A percentile compares a stretch with the other conserved stretches of the same genome.
These are phyloP conservation scores for Oryza glaberrima DNA, from an alignment of 176 grass and related monocot genomes.

Conservation along the genomic window DNA sequence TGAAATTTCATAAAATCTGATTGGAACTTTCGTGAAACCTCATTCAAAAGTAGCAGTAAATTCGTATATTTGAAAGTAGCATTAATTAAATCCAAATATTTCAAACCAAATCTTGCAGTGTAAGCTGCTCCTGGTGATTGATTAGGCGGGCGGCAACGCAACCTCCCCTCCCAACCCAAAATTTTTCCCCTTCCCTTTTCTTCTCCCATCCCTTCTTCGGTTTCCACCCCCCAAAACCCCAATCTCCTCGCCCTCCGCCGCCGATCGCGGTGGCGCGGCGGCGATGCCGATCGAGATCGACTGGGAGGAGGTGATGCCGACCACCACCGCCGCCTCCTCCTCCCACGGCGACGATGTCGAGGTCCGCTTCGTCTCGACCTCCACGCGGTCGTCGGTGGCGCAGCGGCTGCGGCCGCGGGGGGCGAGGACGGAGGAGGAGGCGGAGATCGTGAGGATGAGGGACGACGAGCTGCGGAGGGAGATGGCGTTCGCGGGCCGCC, in stretches of 20 bases:
- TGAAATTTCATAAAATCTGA: too few species aligned
- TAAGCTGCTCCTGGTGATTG: neutral
- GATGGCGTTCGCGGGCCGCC: neutral
- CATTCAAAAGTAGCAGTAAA: too few species aligned
- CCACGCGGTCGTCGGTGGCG: neutral
- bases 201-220: neutral
- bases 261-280: neutral
- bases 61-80: too few species aligned
- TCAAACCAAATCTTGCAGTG: neutral
- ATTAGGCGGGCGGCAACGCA: neutral
- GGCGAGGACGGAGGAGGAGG: neutral
- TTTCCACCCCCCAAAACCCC: neutral
- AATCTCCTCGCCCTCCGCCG: neutral
- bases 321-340: accelerated
- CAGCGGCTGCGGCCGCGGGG: too few species aligned
- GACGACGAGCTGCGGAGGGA: neutral
- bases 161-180: neutral
- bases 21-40: too few species aligned
- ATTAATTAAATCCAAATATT: too few species aligned
- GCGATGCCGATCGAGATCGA: neutral
- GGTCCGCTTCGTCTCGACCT: neutral
- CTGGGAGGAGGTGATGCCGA: neutral
- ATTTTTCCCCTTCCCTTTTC: neutral
- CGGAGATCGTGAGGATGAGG: neutral
- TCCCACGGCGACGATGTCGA: neutral